A percentile compares a stretch with the other conserved stretches of the same genome.
Conservation (phyloP, 805 yeast genomes). For the Kluyveromyces lactis region DNA sequence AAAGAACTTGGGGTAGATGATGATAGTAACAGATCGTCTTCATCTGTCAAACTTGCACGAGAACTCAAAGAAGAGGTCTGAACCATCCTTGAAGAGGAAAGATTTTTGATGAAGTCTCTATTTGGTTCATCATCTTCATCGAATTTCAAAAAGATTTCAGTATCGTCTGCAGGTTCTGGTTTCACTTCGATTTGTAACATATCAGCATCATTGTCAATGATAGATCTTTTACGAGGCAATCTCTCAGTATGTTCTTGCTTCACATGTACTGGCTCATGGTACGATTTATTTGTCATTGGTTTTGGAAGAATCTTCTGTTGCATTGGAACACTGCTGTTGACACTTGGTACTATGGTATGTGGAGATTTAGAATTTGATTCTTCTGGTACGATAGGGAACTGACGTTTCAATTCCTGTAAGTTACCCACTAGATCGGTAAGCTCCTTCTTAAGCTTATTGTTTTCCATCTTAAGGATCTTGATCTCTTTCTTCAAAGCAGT, state of each 20-base stretch:
- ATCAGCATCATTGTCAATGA: background rate
- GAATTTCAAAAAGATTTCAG: conserved; percentile 18
- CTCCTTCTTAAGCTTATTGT: conserved; percentile 19
- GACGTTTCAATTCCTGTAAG: conserved; percentile 18
- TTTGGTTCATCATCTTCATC: conserved; percentile 18
- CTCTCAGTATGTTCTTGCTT: background rate
- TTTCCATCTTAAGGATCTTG: conserved; percentile 16
- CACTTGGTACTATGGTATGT: background rate
- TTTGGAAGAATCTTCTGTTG: background rate
- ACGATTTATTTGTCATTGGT: background rate
- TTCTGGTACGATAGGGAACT: conserved; percentile 1
- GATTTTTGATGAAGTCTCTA: background rate
- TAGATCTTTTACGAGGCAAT: background rate
- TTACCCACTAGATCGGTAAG: conserved; percentile 18
- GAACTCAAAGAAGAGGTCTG: conserved; percentile 4
- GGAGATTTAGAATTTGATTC: background rate
- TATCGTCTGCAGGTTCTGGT: conserved; percentile 3
- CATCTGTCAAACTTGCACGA: conserved; percentile 15
- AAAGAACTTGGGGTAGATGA: conserved; percentile 22
- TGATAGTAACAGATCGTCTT: conserved; percentile 17
- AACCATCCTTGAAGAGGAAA: background rate
- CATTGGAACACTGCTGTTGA: background rate
- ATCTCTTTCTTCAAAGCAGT: conserved; percentile 19
- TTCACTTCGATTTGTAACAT: background rate
- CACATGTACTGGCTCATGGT: background rate